Evolutionary conservation across 345 rosid genomes (phyloP).

Genomic region (Pistacia atlantica): DNA sequence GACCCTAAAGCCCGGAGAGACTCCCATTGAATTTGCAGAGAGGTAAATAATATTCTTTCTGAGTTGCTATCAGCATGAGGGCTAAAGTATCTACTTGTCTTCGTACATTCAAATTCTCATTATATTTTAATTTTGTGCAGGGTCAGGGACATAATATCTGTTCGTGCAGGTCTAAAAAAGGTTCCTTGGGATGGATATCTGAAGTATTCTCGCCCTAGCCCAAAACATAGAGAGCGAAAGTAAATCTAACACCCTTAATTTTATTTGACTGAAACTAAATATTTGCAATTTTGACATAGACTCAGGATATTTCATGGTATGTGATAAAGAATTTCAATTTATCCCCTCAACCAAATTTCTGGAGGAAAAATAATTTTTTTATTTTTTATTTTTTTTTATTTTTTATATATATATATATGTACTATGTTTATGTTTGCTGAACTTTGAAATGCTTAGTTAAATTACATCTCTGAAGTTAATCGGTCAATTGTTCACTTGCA

Average conservation of each 20-base stretch:
- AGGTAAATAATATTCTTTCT: constrained; percentile 45
- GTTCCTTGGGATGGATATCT: constrained; percentile 99
- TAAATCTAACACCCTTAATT: constrained; percentile 42
- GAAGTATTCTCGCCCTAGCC: constrained; percentile 92
- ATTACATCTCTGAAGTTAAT: constrained; percentile 4
- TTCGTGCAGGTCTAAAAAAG: constrained; percentile 87
- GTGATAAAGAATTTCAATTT: no score
- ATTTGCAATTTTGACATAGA: not conserved
- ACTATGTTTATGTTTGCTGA: not conserved
- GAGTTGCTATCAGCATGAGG: constrained; percentile 5
- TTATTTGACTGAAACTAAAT: not conserved
- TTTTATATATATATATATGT: no score
- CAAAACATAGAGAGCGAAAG: constrained; percentile 94
- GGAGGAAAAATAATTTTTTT: no score
- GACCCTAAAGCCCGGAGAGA: constrained; percentile 79
- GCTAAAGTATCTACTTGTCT: not conserved
- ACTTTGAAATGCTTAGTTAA: constrained; percentile 1
- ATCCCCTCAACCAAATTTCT: not conserved
- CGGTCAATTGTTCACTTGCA: constrained; percentile 34
- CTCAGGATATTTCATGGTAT: no score
- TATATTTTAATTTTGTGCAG: constrained; percentile 41
- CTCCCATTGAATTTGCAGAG: constrained; percentile 96
- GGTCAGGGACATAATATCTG: constrained; percentile 89
- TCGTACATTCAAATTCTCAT: constrained; percentile 3
- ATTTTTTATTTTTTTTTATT: no score